Evolutionary conservation across 371 early-diverging fungal species (phyloP), one percentile per base, ranked within the genome.

Genomic region (Mucor plumbeus): DNA sequence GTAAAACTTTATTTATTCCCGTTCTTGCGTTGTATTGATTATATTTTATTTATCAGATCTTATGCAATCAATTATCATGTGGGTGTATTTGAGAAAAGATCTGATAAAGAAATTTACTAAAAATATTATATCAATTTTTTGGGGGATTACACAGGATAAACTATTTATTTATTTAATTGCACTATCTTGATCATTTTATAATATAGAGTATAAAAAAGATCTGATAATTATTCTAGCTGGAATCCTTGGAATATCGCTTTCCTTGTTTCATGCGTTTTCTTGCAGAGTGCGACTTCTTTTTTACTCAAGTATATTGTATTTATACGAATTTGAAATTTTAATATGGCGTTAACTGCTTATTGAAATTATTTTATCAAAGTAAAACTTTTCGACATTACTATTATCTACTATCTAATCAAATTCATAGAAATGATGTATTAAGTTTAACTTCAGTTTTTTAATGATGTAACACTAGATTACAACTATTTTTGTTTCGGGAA

Each of bases 381-480:
- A 26, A 26, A 26, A 26, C 26, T 26, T 26, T 26, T 26, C 26
- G 26, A 26, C 26, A 26, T 26, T 26, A 1, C 26, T 26, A 26
- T 26, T n/a, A 44, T 7, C 7, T 7, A 17, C n/a, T n/a, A n/a
- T 8, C 7, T 44, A 43, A n/a, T n/a, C 43, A 17, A 44, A 44
- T 7, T 1, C 44, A 44, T 44, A 17, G 44, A 3, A 17, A 44
- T 44, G 44, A n/a, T 44, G 15, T 44, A 26, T 31, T 21, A 31
- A 31, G 31, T 53, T 53, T 6, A 53, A 31, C 53, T 13, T 26
- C 53, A 53, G 26, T 31, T 13, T 14, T 13, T 26, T 10, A 26
- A 31, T 53, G 26, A 53, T 53, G 53, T 53, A 53, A 31, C 14
- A 53, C 53, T 53, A 53, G 53, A 53, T 53, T 44, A 17, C 44